A percentile compares a stretch with the other conserved stretches of the same genome.
Conservation (phyloP, 345 rosid species). For the Eucalyptus cloeziana region DNA sequence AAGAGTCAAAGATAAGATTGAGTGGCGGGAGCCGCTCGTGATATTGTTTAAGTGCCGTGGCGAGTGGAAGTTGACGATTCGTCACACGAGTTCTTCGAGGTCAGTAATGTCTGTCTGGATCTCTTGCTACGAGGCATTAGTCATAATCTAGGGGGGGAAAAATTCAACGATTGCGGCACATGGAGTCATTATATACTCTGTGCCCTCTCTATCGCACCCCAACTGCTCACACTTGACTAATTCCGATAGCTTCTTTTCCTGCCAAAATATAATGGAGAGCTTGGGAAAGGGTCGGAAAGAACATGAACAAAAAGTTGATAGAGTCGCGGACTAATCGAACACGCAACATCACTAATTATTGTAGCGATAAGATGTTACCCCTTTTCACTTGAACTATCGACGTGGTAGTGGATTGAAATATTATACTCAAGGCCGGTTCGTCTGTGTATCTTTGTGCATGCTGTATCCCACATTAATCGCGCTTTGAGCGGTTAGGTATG, state of each 20-base stretch:
- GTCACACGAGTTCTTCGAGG: not conserved
- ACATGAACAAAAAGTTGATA: not conserved
- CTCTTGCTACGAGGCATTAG: not conserved
- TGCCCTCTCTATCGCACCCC: not conserved
- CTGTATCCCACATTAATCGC: not conserved
- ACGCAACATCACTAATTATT: not conserved
- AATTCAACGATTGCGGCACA: not conserved
- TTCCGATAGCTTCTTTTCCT: not conserved
- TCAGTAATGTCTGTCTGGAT: not conserved
- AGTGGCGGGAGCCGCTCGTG: not conserved
- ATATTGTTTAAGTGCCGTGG: not conserved
- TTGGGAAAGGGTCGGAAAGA: not conserved
- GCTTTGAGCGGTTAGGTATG: not conserved
- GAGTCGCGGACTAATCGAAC: not conserved
- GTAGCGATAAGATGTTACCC: not conserved
- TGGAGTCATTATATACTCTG: not conserved
- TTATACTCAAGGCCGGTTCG: not conserved
- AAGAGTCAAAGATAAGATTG: not conserved
- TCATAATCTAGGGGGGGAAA: not conserved
- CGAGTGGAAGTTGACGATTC: not conserved
- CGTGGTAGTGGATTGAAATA: not conserved
- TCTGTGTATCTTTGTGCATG: not conserved
- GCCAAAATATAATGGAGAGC: not conserved
- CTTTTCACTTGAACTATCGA: not conserved
- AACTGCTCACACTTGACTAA: not conserved